Conservation (phyloP, 1,284 basidiomycete genomes). For the Cutaneotrichosporon daszewskae region DNA sequence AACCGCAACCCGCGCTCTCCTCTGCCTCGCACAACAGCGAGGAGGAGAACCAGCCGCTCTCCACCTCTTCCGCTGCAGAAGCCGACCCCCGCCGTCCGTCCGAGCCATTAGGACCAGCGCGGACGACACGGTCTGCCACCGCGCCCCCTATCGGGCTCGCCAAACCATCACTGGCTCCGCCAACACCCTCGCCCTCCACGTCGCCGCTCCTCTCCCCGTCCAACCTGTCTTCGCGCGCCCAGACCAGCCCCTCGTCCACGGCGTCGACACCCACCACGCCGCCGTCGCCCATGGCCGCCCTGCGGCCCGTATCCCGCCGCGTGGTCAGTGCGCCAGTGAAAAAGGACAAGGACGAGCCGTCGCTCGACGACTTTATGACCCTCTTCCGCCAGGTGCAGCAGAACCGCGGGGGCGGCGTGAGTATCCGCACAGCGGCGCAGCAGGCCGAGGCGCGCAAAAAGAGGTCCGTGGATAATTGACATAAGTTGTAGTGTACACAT, state of each 20-base stretch:
- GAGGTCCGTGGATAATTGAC: too few relatives aligned
- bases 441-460: too few relatives aligned
- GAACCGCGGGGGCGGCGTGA: not conserved
- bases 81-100: too few relatives aligned
- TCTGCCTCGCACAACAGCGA: too few relatives aligned
- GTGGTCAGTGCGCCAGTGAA: not conserved
- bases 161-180: not conserved
- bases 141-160: too few relatives aligned
- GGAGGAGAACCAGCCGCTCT: too few relatives aligned
- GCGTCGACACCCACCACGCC: not conserved
- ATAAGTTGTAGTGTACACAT: too few relatives aligned
- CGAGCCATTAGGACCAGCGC: too few relatives aligned
- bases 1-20: too few relatives aligned
- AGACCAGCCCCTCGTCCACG: not conserved
- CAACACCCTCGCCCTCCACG: not conserved
- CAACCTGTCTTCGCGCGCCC: not conserved
- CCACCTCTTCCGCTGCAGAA: too few relatives aligned
- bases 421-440: slow-evolving; percentile 3
- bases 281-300: not conserved
- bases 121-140: too few relatives aligned
- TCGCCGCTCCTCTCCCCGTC: not conserved
- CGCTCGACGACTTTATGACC: slow-evolving; percentile 8
- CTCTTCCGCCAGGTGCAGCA: slow-evolving; percentile 5
- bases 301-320: not conserved
- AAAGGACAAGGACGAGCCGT: not conserved